phyloP scores from a whole-genome alignment of 768 basidiomycete genomes.

The Pulveroboletus sp. region DNA sequence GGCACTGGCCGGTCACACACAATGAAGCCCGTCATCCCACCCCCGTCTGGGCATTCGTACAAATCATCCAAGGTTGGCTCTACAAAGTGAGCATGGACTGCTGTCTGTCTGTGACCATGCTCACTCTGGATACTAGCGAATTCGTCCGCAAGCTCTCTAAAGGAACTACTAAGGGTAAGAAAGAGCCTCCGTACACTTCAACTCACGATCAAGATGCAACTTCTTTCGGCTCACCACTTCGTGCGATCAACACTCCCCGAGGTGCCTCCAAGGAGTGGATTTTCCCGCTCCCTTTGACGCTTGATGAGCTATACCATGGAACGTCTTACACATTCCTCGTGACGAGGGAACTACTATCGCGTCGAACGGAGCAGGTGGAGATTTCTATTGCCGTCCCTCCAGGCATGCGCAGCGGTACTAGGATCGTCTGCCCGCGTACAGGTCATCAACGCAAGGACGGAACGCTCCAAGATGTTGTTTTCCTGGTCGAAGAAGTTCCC shows the following conservation, averaged over 20 bases:
- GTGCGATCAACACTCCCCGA: constrained; percentile 35
- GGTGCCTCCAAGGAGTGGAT: constrained; percentile 55
- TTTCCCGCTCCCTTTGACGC: constrained; percentile 56
- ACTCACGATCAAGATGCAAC: constrained; percentile 14
- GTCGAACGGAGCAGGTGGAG: constrained; percentile 47
- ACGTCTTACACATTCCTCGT: constrained; percentile 54
- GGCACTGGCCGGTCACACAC: constrained; percentile 11
- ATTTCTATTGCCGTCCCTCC: constrained; percentile 58
- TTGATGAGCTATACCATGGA: constrained; percentile 60
- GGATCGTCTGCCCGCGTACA: constrained; percentile 54
- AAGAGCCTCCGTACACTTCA: not conserved
- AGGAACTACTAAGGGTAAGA: constrained; percentile 6
- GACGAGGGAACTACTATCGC: constrained; percentile 49
- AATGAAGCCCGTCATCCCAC: constrained; percentile 29
- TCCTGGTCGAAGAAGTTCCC: constrained; percentile 55
- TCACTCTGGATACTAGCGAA: constrained; percentile 21
- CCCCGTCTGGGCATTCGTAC: constrained; percentile 19
- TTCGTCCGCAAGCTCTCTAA: constrained; percentile 27
- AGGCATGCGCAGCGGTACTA: constrained; percentile 57
- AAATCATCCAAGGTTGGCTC: constrained; percentile 22
- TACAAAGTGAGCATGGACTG: constrained; percentile 24
- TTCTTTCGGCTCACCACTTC: constrained; percentile 36
- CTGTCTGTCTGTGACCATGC: not conserved
- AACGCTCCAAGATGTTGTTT: constrained; percentile 59
- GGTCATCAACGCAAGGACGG: constrained; percentile 62